A percentile compares a stretch with the other conserved stretches of the same genome.
Conservation (phyloP, 805 yeast genomes). For the Metschnikowia bowlesiae region DNA sequence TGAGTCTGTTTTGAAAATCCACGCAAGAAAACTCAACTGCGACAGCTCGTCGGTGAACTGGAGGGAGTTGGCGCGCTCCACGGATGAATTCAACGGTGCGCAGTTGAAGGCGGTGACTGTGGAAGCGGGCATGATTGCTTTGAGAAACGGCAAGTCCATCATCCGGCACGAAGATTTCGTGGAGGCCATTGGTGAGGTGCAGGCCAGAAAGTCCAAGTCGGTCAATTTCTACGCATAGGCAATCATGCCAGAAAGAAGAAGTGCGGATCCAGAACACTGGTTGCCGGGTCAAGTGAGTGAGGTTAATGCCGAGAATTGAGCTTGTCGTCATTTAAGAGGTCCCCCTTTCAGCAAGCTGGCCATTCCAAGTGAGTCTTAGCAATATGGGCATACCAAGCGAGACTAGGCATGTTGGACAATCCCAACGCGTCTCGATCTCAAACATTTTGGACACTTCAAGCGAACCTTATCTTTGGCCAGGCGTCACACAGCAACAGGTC, state of each 20-base stretch:
- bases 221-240: slow-evolving; percentile 89
- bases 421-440: too few species aligned
- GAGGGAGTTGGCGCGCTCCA: slow-evolving; percentile 96
- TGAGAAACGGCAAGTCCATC: slow-evolving; percentile 86
- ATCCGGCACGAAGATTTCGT: slow-evolving; percentile 97
- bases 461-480: too few species aligned
- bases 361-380: too few species aligned
- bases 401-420: too few species aligned
- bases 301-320: too few species aligned
- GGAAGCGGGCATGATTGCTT: slow-evolving; percentile 99
- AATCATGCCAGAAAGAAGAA: not conserved
- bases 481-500: too few species aligned
- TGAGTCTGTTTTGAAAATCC: slow-evolving; percentile 94
- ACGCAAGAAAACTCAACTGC: slow-evolving; percentile 93
- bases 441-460: too few species aligned
- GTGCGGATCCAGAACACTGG: too few species aligned
- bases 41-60: slow-evolving; percentile 85
- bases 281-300: too few species aligned
- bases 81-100: slow-evolving; percentile 99
- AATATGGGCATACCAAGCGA: too few species aligned
- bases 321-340: too few species aligned
- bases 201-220: slow-evolving; percentile 91
- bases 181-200: slow-evolving; percentile 97
- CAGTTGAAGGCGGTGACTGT: slow-evolving; percentile 98
- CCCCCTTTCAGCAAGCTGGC: too few species aligned